phyloP scores from a whole-genome alignment of 768 basidiomycete genomes.

The Panellus pusillus region DNA sequence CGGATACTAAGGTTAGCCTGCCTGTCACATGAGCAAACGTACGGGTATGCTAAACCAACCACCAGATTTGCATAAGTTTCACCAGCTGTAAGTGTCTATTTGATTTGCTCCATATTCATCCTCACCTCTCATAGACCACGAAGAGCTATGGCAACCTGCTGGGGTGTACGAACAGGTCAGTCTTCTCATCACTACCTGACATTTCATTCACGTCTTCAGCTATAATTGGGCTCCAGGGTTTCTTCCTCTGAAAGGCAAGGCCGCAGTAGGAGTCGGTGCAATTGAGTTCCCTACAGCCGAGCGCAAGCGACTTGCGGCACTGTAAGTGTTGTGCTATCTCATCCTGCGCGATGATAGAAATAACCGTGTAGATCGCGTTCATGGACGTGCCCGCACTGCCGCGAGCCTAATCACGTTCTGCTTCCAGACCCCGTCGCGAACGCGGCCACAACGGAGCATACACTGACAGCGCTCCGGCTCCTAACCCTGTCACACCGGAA shows the following conservation, averaged over 20 bases:
- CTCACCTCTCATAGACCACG: constrained; percentile 62
- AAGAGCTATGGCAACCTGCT: constrained; percentile 98
- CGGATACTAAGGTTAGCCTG: constrained; percentile 82
- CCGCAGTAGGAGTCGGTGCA: constrained; percentile 85
- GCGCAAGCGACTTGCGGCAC: constrained; percentile 71
- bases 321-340: constrained; percentile 48
- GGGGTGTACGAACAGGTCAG: constrained; percentile 93
- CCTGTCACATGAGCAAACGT: not conserved
- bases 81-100: constrained; percentile 69
- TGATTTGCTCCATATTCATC: constrained; percentile 17
- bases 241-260: constrained; percentile 86
- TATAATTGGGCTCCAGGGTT: constrained; percentile 85
- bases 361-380: constrained; percentile 62
- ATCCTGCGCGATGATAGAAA: constrained; percentile 11
- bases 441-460: not conserved
- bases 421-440: constrained; percentile 63
- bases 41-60: constrained; percentile 2
- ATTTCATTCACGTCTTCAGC: constrained; percentile 41
- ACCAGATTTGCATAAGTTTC: constrained; percentile 89
- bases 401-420: constrained; percentile 61
- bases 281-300: constrained; percentile 76
- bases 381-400: constrained; percentile 78
- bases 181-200: not conserved
- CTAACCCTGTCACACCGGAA: not conserved
- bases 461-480: not conserved